Evolutionary conservation across 345 rosid genomes (phyloP), one percentile per base, ranked within the genome.

Genomic region (Eucalyptus sp.): DNA sequence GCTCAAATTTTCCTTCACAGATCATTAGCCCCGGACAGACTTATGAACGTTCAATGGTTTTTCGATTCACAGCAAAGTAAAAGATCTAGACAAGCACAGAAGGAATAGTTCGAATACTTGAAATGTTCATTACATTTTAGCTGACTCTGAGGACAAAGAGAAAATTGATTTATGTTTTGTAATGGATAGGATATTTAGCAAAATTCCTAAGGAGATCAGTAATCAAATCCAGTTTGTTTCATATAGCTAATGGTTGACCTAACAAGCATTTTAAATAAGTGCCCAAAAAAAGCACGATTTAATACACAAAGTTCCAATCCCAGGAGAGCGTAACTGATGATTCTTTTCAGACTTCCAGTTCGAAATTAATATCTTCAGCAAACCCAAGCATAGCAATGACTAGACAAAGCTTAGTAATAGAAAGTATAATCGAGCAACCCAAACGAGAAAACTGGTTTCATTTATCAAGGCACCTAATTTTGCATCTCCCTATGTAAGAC

Each of bases 21-120:
- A 92, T 95, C 88, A 90, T 97, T 41, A 86, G 88, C 96, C 95
- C 10, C 4, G 93, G 94, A 27, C 91, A 94, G 60, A 90, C 71
- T 62, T 95, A 96, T 71, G 51, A 89, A 88, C 97, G 95, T 93
- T 76, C 92, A 56, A 96, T 96, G 96, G 68, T 96, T 51, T 96
- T 90, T 71, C 93, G 94, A 89, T 96, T 95, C 93, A 92, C 97
- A 12, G 92, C 97, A 86, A 27, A 50, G 49, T 86, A 86, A 41
- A 31, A 41, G 50, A 37, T 49, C 88, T 54, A 3, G 62, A 56
- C 62, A 56, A 56, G 62, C 62, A 56, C 12, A 10, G 29, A 56
- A 60, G 9, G 31, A n/a, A 83, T 27, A 44, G 16, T 83, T 83
- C 7, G 18, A n/a, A 18, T 43, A 43, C 51, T 43, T 83, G 14